Evolutionary conservation across 2,329 filamentous ascomycete genomes (phyloP).

Genomic region (Tetracladium maxilliforme): DNA sequence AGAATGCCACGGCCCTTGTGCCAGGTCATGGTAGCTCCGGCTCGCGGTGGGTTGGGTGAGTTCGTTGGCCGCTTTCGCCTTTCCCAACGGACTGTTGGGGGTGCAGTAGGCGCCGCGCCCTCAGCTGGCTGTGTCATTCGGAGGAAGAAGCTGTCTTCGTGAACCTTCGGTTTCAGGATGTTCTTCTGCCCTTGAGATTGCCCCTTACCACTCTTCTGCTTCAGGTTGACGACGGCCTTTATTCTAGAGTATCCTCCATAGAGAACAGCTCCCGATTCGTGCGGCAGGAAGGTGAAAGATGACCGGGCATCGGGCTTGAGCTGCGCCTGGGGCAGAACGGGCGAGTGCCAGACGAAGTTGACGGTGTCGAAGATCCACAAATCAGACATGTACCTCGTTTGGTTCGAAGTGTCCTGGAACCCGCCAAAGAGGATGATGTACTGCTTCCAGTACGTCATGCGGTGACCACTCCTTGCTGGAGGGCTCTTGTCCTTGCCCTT

Average conservation of each 20-base stretch:
- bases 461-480: constrained; percentile 76
- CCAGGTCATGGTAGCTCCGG: constrained; percentile 84
- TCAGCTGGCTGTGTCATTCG: constrained; percentile 59
- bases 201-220: constrained; percentile 44
- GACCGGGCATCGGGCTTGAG: constrained; percentile 84
- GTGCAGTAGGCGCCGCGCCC: constrained; percentile 49
- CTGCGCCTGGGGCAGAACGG: constrained; percentile 59
- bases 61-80: constrained; percentile 86
- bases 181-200: constrained; percentile 45
- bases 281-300: constrained; percentile 82
- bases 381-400: constrained; percentile 86
- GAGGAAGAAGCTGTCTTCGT: constrained; percentile 91
- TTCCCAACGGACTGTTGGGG: constrained; percentile 78
- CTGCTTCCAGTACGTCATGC: constrained; percentile 95
- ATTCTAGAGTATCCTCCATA: constrained; percentile 91
- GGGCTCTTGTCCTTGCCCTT: constrained; percentile 63
- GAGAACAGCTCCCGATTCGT: constrained; percentile 77
- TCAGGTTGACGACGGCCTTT: constrained; percentile 53
- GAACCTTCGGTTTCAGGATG: constrained; percentile 71
- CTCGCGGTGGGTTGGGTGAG: constrained; percentile 65
- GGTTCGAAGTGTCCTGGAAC: constrained; percentile 91
- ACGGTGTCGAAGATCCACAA: constrained; percentile 91
- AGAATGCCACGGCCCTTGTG: constrained; percentile 87
- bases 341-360: constrained; percentile 72
- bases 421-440: constrained; percentile 93